Evolutionary conservation across 176 grass and related monocot genomes (phyloP).

Genomic region (Carex littledalei): DNA sequence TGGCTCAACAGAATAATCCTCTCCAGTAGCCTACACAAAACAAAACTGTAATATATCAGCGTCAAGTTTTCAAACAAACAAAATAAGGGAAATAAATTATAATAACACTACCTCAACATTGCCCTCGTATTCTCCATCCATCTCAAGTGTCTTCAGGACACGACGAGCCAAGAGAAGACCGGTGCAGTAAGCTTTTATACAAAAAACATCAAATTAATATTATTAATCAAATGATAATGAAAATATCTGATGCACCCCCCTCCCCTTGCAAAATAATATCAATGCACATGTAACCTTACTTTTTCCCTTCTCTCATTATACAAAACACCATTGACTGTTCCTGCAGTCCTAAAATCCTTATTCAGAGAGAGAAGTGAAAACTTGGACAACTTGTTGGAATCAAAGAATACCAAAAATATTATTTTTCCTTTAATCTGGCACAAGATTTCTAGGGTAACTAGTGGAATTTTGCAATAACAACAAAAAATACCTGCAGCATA

Average conservation of each 20-base stretch:
- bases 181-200: constrained; percentile 59
- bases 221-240: background rate
- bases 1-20: constrained; percentile 76
- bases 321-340: background rate
- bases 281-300: background rate
- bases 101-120: constrained; percentile 51
- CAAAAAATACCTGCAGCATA: constrained; percentile 63
- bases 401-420: background rate
- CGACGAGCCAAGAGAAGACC: constrained; percentile 73
- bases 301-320: background rate
- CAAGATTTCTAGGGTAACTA: background rate
- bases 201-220: background rate
- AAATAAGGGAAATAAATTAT: background rate
- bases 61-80: background rate
- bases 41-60: background rate
- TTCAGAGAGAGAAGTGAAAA: background rate
- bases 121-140: constrained; percentile 72
- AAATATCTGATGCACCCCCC: background rate
- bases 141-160: constrained; percentile 48
- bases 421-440: background rate
- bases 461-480: background rate
- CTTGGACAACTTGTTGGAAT: background rate
- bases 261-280: background rate
- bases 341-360: background rate
- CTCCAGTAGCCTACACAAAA: constrained; percentile 55